Percentiles rank a stretch among this genome's conserved stretches.
phyloP scores from a whole-genome alignment of 805 yeast species.

The Ogataea polymorpha region DNA sequence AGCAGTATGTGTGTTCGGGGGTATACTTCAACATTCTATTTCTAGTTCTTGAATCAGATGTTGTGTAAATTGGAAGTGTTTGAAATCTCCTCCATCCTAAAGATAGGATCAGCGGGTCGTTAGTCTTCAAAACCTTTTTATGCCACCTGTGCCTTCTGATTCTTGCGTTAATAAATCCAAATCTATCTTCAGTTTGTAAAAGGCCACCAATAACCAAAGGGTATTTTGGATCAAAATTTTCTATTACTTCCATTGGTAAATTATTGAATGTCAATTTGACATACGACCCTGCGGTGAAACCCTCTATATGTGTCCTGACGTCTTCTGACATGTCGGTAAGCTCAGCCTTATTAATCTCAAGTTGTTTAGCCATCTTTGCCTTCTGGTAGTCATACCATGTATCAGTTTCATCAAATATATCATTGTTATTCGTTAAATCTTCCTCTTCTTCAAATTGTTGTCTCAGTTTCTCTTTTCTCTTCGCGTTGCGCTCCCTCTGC shows the following conservation, averaged over 20 bases:
- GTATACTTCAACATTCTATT: slow-evolving; percentile 97
- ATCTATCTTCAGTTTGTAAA: slow-evolving; percentile 84
- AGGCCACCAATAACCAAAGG: slow-evolving; percentile 92
- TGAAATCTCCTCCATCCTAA: slow-evolving; percentile 99
- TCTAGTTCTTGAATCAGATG: slow-evolving; percentile 96
- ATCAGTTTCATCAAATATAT: slow-evolving; percentile 67
- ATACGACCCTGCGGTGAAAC: slow-evolving; percentile 89
- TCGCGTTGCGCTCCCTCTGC: slow-evolving; percentile 77
- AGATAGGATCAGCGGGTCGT: slow-evolving; percentile 91
- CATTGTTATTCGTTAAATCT: slow-evolving; percentile 72
- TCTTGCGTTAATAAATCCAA: slow-evolving; percentile 90
- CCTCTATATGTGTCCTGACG: slow-evolving; percentile 82
- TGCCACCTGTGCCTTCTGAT: slow-evolving; percentile 99
- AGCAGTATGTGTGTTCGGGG: slow-evolving; percentile 96
- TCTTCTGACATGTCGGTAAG: slow-evolving; percentile 68
- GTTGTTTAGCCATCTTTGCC: slow-evolving; percentile 93
- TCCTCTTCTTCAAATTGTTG: slow-evolving; percentile 87
- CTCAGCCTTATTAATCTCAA: slow-evolving; percentile 87
- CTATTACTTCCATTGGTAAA: slow-evolving; percentile 86
- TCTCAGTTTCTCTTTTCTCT: slow-evolving; percentile 83
- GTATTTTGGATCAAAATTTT: slow-evolving; percentile 77
- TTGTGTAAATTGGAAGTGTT: slow-evolving; percentile 91
- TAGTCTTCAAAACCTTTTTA: slow-evolving; percentile 89
- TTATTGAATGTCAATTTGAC: slow-evolving; percentile 81
- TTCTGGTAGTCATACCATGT: slow-evolving; percentile 98